A percentile compares a stretch with the other conserved stretches of the same genome.
Conservation (phyloP, 768 basidiomycete species). For the Suillus fuscotomentosus region DNA sequence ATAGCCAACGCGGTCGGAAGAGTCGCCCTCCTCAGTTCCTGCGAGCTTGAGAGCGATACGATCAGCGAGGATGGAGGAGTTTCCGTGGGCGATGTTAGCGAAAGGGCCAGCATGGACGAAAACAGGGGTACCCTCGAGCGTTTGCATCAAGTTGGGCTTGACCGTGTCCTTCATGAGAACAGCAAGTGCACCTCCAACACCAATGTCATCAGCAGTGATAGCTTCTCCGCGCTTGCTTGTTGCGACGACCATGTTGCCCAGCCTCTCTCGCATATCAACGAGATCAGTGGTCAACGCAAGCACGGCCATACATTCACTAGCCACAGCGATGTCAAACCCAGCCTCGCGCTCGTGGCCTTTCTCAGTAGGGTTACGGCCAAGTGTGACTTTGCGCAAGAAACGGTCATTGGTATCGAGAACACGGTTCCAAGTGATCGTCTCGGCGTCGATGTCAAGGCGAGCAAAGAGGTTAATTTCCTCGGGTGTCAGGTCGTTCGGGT, state of each 20-base stretch:
- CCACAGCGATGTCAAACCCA: conserved; percentile 96
- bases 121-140: conserved; percentile 96
- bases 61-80: conserved; percentile 98
- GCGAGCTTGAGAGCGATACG: conserved; percentile 95
- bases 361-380: conserved; percentile 90
- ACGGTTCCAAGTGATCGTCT: conserved; percentile 97
- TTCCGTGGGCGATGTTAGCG: conserved; percentile 98
- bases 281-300: conserved; percentile 87
- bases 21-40: conserved; percentile 90
- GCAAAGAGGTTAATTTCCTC: conserved; percentile 91
- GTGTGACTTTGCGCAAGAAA: conserved; percentile 90
- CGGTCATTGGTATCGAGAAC: conserved; percentile 97
- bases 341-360: conserved; percentile 85
- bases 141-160: conserved; percentile 99
- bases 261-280: conserved; percentile 86
- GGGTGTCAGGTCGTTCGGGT: conserved; percentile 88
- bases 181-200: conserved; percentile 91
- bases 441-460: conserved; percentile 85
- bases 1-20: conserved; percentile 79
- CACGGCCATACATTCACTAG: conserved; percentile 98
- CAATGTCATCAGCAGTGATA: conserved; percentile 95
- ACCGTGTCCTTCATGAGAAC: conserved; percentile 99
- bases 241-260: conserved; percentile 97
- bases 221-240: conserved; percentile 89
- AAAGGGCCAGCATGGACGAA: conserved; percentile 99